Evolutionary conservation across 176 grass and related monocot species (phyloP), one percentile per base, ranked within the genome.

Genomic region (Paspalum notatum): DNA sequence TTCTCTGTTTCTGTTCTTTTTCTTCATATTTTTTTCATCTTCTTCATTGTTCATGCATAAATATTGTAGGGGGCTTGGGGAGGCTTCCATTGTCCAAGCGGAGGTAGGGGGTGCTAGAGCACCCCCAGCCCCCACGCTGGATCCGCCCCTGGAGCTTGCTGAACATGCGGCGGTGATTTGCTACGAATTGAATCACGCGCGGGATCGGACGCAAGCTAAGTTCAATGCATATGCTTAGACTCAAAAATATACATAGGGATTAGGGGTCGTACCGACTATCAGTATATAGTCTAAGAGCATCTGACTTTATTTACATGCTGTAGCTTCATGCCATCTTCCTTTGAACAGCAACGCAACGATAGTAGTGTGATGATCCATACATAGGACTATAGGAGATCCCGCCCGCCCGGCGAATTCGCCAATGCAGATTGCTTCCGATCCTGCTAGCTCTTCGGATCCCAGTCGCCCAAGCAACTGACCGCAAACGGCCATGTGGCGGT

Each of bases 391-490:
- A n/a, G n/a, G n/a, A n/a, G n/a, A n/a, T n/a, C n/a, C n/a, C n/a
- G n/a, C 32, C 14, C 14, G 32, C 32, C 14, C 10, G 10, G 69
- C 40, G 76, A 26, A 14, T 68, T 75, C 62, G 47, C 58, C 47
- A 55, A 57, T 46, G 56, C 3, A 24, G 39, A 55, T 51, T 21
- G 24, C 16, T 15, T 80, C 40, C 32, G 32, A 32, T 32, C 32
- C 3, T 41, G 59, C 44, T n/a, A n/a, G n/a, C n/a, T n/a, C n/a
- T n/a, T 79, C 6, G 78, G 26, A 79, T 79, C 77, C 60, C 81
- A 61, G 38, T 62, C 26, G 18, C 7, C 13, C 21, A 79, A 66
- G 67, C 59, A 74, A 72, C 49, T 12, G 57, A 55, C n/a, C 12
- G 24, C 25, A 55, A 76, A 38, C 11, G 38, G 65, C 37, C 78